These are phyloP conservation scores for Aspergillus homomorphus DNA, from an alignment of 495 filamentous ascomycete genomes.

Conservation along the genomic window DNA sequence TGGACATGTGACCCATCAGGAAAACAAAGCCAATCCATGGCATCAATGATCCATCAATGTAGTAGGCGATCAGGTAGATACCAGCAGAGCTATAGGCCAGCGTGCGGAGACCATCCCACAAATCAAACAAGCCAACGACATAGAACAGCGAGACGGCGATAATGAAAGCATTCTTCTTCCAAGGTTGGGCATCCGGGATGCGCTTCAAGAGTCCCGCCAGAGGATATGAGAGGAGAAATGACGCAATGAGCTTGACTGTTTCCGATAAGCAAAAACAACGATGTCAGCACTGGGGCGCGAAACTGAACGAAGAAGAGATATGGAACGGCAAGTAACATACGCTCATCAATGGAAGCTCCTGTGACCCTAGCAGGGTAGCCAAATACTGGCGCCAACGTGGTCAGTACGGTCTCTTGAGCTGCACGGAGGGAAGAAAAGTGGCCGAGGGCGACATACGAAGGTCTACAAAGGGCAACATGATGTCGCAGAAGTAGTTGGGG, in stretches of 20 bases:
- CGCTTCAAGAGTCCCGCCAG: constrained; percentile 86
- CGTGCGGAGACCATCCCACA: constrained; percentile 84
- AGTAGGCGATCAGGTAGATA: constrained; percentile 79
- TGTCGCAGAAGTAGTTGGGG: constrained; percentile 25
- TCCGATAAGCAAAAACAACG: constrained; percentile 7
- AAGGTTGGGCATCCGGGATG: constrained; percentile 79
- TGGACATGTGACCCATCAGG: constrained; percentile 91
- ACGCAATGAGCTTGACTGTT: constrained; percentile 87
- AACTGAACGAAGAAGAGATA: not conserved
- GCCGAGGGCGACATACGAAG: constrained; percentile 51
- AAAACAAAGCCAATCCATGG: constrained; percentile 96
- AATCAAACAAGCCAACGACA: constrained; percentile 87
- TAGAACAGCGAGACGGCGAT: constrained; percentile 83
- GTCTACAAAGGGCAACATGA: constrained; percentile 87
- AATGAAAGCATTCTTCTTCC: constrained; percentile 86
- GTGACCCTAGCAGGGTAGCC: constrained; percentile 58
- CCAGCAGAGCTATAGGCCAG: constrained; percentile 73
- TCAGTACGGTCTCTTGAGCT: constrained; percentile 13
- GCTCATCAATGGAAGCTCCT: constrained; percentile 82
- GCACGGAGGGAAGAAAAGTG: constrained; percentile 23
- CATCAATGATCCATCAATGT: constrained; percentile 89
- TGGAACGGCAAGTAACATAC: constrained; percentile 49
- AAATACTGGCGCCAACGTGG: constrained; percentile 58
- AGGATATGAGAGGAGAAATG: constrained; percentile 90
- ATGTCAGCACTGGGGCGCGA: constrained; percentile 10